These are phyloP conservation scores for Quaeritorhiza haematococci DNA, from an alignment of 371 early-diverging fungal species.

Conservation along the genomic window DNA sequence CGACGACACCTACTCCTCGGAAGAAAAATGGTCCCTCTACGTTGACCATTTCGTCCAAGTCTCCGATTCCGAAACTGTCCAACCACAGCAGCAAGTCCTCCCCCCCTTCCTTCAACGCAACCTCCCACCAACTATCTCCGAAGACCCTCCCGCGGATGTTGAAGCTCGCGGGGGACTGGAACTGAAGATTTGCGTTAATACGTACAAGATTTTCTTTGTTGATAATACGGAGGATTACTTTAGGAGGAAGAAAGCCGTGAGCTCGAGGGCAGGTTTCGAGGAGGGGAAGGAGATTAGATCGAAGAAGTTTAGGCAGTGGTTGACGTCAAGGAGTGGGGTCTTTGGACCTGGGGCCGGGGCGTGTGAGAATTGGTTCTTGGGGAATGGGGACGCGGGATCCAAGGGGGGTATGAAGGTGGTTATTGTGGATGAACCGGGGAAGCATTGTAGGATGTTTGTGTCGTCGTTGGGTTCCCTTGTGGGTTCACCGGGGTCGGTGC, in stretches of 20 bases:
- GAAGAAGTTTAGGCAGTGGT: too few relatives aligned
- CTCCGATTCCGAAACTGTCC: constrained; percentile 18
- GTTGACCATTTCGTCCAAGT: constrained; percentile 81
- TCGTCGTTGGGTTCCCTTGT: too few relatives aligned
- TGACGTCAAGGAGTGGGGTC: too few relatives aligned
- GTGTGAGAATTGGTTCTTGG: too few relatives aligned
- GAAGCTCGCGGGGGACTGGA: constrained; percentile 66
- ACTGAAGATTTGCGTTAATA: constrained; percentile 84
- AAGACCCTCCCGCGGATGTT: constrained; percentile 40
- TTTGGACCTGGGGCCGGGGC: too few relatives aligned
- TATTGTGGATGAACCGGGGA: too few relatives aligned
- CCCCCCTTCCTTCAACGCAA: constrained; percentile 64
- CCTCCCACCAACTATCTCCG: constrained; percentile 32
- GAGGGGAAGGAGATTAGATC: too few relatives aligned
- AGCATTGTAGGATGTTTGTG: too few relatives aligned
- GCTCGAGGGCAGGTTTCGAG: too few relatives aligned
- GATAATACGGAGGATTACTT: constrained; percentile 74
- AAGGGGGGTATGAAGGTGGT: too few relatives aligned
- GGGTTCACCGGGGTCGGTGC: too few relatives aligned
- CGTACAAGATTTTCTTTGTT: constrained; percentile 80
- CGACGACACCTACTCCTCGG: constrained; percentile 60
- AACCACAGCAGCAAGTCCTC: constrained; percentile 33
- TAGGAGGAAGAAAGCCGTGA: constrained; percentile 17
- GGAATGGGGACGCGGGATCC: too few relatives aligned
- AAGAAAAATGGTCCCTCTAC: constrained; percentile 89